Percentiles rank a stretch among this genome's conserved stretches.
These are phyloP conservation scores for Eimeria mitis DNA, from an alignment of 169 alveolate species.

Conservation along the genomic window DNA sequence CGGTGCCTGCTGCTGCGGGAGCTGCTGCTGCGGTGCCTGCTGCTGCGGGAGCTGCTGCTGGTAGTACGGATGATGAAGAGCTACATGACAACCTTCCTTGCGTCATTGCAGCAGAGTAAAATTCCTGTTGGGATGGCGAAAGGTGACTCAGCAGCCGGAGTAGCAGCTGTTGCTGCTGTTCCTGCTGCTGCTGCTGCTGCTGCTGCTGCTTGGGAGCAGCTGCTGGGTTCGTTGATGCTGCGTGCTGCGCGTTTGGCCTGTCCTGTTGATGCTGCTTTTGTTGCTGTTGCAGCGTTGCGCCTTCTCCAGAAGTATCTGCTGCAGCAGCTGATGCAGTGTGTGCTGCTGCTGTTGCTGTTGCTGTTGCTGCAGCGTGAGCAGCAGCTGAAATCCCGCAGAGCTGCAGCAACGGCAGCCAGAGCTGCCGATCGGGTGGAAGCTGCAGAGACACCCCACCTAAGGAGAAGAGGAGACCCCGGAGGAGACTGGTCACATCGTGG, in stretches of 20 bases:
- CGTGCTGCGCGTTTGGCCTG: not conserved
- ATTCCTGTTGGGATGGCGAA: not conserved
- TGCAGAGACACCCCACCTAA: constrained; percentile 54
- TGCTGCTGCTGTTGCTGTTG: not conserved
- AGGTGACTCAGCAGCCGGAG: not conserved
- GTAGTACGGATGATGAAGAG: too few species aligned
- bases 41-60: not conserved
- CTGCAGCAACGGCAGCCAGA: constrained; percentile 62
- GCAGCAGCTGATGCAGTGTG: not conserved
- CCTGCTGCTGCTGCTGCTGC: constrained; percentile 2
- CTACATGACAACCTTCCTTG: too few species aligned
- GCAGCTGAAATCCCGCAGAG: constrained; percentile 20
- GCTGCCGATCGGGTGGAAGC: constrained; percentile 52
- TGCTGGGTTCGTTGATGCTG: not conserved
- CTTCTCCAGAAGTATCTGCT: not conserved
- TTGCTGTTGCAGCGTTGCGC: not conserved
- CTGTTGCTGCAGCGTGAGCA: constrained; percentile 9
- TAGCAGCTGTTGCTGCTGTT: not conserved
- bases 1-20: not conserved
- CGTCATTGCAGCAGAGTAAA: not conserved
- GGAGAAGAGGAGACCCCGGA: not conserved
- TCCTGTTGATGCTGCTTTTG: not conserved
- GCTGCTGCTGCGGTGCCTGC: not conserved
- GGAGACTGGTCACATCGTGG: constrained; percentile 47
- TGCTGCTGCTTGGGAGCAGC: not conserved